Evolutionary conservation across 257 asterid genomes (phyloP).

Genomic region (Coffea eugenioides): DNA sequence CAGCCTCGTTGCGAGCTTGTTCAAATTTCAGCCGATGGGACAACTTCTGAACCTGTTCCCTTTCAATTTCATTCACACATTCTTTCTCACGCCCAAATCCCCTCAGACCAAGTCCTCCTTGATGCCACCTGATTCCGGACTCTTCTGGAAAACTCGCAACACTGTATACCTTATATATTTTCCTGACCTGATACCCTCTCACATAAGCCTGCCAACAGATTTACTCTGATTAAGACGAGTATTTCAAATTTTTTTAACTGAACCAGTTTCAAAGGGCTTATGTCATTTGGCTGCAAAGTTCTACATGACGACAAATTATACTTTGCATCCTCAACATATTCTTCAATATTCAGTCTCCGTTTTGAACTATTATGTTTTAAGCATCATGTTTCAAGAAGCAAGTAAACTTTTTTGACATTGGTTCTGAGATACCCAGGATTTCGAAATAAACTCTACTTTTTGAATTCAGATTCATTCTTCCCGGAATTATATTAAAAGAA

Average conservation of each 20-base stretch:
- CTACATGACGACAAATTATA: too few relatives aligned
- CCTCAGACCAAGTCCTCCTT: slow-evolving; percentile 75
- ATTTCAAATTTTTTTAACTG: neutral
- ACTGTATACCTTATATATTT: slow-evolving; percentile 70
- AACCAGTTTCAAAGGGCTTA: neutral
- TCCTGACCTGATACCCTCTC: slow-evolving; percentile 89
- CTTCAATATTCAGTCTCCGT: too few relatives aligned
- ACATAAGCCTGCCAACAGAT: slow-evolving; percentile 77
- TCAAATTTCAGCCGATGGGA: slow-evolving; percentile 78
- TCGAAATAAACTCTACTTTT: neutral
- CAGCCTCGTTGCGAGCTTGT: slow-evolving; percentile 74
- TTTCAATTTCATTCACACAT: slow-evolving; percentile 49
- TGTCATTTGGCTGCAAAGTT: neutral
- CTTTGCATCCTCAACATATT: too few relatives aligned
- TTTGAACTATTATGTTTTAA: neutral
- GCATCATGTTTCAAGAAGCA: neutral
- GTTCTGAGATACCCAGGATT: neutral
- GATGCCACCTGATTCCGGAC: slow-evolving; percentile 71
- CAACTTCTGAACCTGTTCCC: slow-evolving; percentile 70
- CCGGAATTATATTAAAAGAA: too few relatives aligned
- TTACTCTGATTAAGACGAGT: slow-evolving; percentile 10
- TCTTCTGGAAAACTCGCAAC: slow-evolving; percentile 86
- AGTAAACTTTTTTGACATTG: neutral
- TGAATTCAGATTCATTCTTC: too few relatives aligned
- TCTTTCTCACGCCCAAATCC: slow-evolving; percentile 64